Conservation (phyloP, 202 grass and related monocot species). For the Setaria viridis region DNA sequence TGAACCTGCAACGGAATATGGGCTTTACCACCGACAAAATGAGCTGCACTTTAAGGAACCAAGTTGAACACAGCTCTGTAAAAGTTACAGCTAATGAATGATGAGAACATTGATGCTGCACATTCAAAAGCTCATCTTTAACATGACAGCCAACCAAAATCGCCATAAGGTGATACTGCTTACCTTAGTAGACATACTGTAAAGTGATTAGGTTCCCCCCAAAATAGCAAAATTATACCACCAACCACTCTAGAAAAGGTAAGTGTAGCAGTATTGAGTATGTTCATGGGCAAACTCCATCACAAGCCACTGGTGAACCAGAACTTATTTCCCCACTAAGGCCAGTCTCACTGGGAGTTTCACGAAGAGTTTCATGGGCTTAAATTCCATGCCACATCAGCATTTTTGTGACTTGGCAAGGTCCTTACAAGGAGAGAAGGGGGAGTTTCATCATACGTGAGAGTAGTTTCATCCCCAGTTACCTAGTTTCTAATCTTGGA, state of each 20-base stretch:
- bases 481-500: no score
- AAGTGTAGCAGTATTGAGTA: neutral
- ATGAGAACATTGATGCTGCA: neutral
- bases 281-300: neutral
- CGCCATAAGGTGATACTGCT: neutral
- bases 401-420: no score
- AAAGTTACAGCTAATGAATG: neutral
- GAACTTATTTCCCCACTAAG: neutral
- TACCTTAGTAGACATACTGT: neutral
- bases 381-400: no score
- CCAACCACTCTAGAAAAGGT: neutral
- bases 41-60: neutral
- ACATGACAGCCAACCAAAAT: conserved; percentile 12
- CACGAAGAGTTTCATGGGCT: no score
- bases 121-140: neutral
- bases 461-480: no score
- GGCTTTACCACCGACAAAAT: neutral
- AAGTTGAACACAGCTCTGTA: neutral
- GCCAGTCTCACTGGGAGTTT: no score
- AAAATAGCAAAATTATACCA: neutral
- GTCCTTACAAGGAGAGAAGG: no score
- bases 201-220: neutral
- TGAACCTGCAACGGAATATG: neutral
- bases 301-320: neutral
- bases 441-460: no score